Evolutionary conservation across 2,329 filamentous ascomycete genomes (phyloP), one percentile per base, ranked within the genome.

Genomic region (Xenosphaeropsis pyriputrescens): DNA sequence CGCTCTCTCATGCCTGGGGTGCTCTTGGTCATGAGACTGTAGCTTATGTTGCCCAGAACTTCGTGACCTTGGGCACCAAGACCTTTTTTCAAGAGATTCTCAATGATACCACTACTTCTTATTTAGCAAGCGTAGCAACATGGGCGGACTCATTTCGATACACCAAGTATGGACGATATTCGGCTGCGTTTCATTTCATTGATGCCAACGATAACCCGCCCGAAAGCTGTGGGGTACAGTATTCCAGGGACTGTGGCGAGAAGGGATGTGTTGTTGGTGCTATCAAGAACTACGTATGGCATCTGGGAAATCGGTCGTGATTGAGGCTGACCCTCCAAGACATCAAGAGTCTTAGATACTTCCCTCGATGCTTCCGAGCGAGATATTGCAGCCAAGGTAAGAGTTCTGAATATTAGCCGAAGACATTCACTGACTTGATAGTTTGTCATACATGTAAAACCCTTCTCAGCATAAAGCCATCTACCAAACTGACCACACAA

Each of bases 111-210:
- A 67, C 67, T 2, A 55, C 60, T 39, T 65, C 73, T 47, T 79
- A 78, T 50, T 63, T 81, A 18, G 74, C 75, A 35, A 64, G 64
- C 40, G 67, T 79, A 3, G 75, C 77, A 3, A 72, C 72, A 8
- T 81, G 77, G 77, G 75, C 76, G 19, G 76, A 81, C 57, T 74
- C 65, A 30, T 53, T 48, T 53, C 65, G 72, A 18, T 77, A 78
- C 57, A 75, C 69, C 12, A 65, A 67, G 55, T 74, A 70, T 65
- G 72, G 70, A n/a, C 63, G 63, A 37, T 79, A 72, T 56, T 71
- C 67, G 14, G 68, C 64, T 46, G 65, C 65, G 29, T 77, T 75
- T 56, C 75, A 79, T 60, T 79, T 73, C 59, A 78, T 79, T 57
- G 74, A 79, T 49, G 72, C 73, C 44, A 67, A 75, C 49, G 74